Conservation (phyloP, 768 basidiomycete genomes). For the Aureoboletus auriporus region DNA sequence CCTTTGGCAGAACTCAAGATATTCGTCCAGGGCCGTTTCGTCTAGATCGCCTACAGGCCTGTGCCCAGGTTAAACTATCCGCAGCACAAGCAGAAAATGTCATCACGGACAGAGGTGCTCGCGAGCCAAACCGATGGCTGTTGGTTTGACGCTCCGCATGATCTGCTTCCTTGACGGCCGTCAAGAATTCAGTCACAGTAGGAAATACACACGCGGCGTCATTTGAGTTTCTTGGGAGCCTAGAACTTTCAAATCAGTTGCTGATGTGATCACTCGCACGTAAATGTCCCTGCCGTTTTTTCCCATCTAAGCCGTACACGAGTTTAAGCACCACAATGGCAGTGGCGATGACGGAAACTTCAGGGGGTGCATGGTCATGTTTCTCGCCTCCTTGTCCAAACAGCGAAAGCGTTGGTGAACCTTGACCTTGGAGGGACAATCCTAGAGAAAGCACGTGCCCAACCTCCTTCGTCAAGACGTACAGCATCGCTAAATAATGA, state of each 20-base stretch:
- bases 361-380: constrained; percentile 64
- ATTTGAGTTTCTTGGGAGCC: constrained; percentile 38
- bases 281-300: constrained; percentile 41
- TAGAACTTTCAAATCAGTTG: constrained; percentile 23
- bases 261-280: constrained; percentile 1
- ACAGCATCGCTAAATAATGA: constrained; percentile 47
- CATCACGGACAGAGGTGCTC: constrained; percentile 42
- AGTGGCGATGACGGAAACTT: constrained; percentile 55
- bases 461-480: constrained; percentile 59
- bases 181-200: constrained; percentile 44
- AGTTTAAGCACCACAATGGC: constrained; percentile 76
- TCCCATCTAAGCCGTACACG: constrained; percentile 80
- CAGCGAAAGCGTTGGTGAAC: constrained; percentile 43
- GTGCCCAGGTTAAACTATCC: constrained; percentile 2
- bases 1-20: constrained; percentile 60
- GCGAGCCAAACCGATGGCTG: constrained; percentile 40
- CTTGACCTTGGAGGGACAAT: constrained; percentile 49
- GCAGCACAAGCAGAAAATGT: constrained; percentile 6
- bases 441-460: constrained; percentile 53
- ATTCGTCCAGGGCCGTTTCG: constrained; percentile 53
- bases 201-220: constrained; percentile 67
- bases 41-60: constrained; percentile 56
- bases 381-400: constrained; percentile 41
- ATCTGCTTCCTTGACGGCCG: constrained; percentile 35
- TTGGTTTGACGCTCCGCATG: constrained; percentile 29